Base-by-base conservation (phyloP, 768 basidiomycete species). In the Auricularia auricula-judae region DNA sequence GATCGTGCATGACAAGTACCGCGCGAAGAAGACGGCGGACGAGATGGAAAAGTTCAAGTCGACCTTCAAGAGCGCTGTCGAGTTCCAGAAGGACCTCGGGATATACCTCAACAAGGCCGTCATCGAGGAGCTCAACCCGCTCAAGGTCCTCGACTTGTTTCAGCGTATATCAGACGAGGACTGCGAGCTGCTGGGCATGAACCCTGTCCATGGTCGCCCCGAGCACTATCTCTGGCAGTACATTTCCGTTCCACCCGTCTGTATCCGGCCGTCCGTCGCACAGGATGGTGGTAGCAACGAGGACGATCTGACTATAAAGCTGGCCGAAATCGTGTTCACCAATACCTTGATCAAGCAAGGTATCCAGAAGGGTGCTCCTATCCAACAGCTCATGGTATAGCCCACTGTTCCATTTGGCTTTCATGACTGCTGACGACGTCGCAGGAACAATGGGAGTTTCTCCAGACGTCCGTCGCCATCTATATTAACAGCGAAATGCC, bases 211-310 rank as follows among this genome's bases (percentile, higher is more conserved):
- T 71, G 95, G 96, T 59, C 79, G 97, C 63, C 97, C 97, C 10
- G 97, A 99, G 77, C 91, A 98, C 73, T 97, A 93, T 70, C 85
- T 99, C 62, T 99, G 97, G 96, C 96, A 98, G 74, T 99, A 98
- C 74, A 85, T 99, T 14, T 96, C 94, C 29, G 97, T 99, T 36
- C 97, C 97, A 47, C 97, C 97, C 0, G 93, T 97, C 21, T 95
- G 93, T 72, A 99, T 99, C 64, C 86, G 97, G 58, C 97, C 97
- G 0, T 97, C 94, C 3, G 97, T 99, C 1, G 89, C 91, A 0
- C 97, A 98, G 74, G 97, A 99, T 70, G 94, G 93, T 4, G 96
- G 96, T 44, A 97, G 93, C 33, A 99, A 97, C 69, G 97, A 99
- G 77, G 97, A 99, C 69, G 97, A 99, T 74, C 80, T 99, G 36